phyloP scores from a whole-genome alignment of 768 basidiomycete species.

The Amanita subjunquillea region DNA sequence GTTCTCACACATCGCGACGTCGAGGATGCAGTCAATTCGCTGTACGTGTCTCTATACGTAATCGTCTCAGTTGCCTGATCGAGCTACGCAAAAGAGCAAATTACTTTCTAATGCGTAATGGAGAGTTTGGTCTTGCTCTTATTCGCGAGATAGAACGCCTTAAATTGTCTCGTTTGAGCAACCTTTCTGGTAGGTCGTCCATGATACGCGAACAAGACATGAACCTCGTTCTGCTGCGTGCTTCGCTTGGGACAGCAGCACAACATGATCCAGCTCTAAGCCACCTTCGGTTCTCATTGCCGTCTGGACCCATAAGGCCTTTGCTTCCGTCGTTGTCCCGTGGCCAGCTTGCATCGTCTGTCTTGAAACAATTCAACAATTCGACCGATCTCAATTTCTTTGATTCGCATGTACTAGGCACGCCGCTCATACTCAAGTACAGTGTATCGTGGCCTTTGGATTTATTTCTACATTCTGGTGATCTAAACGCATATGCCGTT shows the following conservation, averaged over 20 bases:
- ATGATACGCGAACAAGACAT: constrained; percentile 90
- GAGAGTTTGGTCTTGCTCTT: constrained; percentile 76
- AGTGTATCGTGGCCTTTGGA: constrained; percentile 80
- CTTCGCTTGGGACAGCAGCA: constrained; percentile 80
- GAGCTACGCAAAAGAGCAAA: constrained; percentile 46
- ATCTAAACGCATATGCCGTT: constrained; percentile 63
- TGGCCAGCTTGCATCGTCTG: constrained; percentile 26
- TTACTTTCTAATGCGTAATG: constrained; percentile 83
- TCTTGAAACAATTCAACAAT: constrained; percentile 17
- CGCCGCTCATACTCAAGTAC: constrained; percentile 62
- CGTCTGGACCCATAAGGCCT: constrained; percentile 73
- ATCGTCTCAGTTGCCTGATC: constrained; percentile 7
- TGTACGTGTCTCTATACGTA: constrained; percentile 39
- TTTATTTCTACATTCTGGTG: constrained; percentile 72
- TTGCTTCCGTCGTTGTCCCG: constrained; percentile 63
- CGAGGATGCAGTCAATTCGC: constrained; percentile 72
- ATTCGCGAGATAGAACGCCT: constrained; percentile 83
- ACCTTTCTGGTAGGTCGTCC: constrained; percentile 49
- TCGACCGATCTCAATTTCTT: constrained; percentile 40
- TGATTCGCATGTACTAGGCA: constrained; percentile 71
- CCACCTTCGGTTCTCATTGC: constrained; percentile 65
- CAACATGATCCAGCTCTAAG: constrained; percentile 77
- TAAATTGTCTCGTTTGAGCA: constrained; percentile 66
- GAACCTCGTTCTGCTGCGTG: constrained; percentile 76
- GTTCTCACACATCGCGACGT: constrained; percentile 79